Conservation (phyloP, 78 protist genomes). For the Dictyostelium intermedium region DNA sequence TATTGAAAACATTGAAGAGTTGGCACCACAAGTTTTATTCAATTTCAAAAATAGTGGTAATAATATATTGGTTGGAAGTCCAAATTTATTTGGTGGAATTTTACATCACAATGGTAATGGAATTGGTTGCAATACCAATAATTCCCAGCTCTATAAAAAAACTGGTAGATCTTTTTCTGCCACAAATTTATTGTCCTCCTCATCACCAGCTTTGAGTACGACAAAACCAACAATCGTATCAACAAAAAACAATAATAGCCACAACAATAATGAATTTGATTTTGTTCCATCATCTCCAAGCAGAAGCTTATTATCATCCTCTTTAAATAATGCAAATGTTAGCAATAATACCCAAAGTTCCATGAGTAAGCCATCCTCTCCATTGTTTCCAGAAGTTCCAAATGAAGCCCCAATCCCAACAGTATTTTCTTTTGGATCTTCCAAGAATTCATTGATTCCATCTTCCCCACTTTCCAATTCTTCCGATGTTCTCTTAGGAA, state of each 20-base stretch:
- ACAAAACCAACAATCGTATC: background rate
- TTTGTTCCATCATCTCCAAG: conserved; percentile 46
- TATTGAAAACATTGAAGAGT: conserved; percentile 25
- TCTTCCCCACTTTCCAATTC: background rate
- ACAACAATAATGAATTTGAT: background rate
- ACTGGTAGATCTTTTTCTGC: no score
- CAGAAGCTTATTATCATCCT: background rate
- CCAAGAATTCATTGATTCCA: background rate
- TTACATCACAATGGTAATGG: background rate
- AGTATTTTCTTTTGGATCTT: background rate
- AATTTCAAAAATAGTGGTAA: conserved; percentile 11
- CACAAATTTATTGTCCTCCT: background rate
- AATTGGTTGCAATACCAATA: background rate
- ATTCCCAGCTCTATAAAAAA: background rate
- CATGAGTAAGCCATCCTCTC: background rate
- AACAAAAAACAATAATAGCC: background rate
- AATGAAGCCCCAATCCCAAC: conserved; percentile 26
- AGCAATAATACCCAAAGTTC: background rate
- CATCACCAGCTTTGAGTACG: background rate
- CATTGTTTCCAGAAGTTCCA: background rate
- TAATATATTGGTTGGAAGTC: background rate
- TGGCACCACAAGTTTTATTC: conserved; percentile 53
- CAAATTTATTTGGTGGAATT: background rate
- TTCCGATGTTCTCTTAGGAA: background rate
- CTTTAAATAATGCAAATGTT: background rate